Evolutionary conservation across 108 stramenopile genomes (phyloP).

Genomic region (Nitzschia sp.): DNA sequence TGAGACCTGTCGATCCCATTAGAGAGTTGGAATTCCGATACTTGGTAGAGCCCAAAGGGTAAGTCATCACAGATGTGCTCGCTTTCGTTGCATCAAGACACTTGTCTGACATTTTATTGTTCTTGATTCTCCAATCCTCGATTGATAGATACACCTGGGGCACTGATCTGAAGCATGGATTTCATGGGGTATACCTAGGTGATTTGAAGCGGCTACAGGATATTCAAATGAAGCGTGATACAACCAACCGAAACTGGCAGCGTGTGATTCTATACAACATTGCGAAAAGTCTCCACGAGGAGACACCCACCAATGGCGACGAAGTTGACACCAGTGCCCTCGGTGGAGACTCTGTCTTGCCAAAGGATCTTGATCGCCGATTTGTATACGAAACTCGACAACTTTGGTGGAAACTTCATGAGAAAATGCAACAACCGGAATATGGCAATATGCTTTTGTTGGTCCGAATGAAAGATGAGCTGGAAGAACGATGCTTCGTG

Average conservation of each 20-base stretch:
- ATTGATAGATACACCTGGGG: constrained; percentile 69
- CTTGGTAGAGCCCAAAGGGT: constrained; percentile 85
- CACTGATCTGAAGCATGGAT: constrained; percentile 67
- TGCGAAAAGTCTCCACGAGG: constrained; percentile 50
- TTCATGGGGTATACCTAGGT: constrained; percentile 84
- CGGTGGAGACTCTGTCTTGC: constrained; percentile 20
- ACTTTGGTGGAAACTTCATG: constrained; percentile 71
- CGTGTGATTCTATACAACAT: constrained; percentile 80
- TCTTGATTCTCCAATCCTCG: neutral
- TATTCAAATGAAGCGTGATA: constrained; percentile 82
- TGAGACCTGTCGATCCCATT: constrained; percentile 80
- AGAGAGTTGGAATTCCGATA: constrained; percentile 75
- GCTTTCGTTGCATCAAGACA: too few species aligned
- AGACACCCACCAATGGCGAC: constrained; percentile 4
- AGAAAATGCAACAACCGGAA: constrained; percentile 71
- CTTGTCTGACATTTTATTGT: too few species aligned
- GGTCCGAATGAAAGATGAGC: constrained; percentile 63
- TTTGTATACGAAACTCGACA: constrained; percentile 72
- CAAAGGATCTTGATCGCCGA: constrained; percentile 33
- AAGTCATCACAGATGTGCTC: too few species aligned
- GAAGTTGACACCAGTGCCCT: constrained; percentile 19
- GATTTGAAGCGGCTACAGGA: constrained; percentile 82
- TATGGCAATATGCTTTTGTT: constrained; percentile 81
- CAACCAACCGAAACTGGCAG: constrained; percentile 82
- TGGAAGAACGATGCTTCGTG: constrained; percentile 61